Evolutionary conservation across 2,329 filamentous ascomycete species (phyloP), one percentile per base, ranked within the genome.

Genomic region (Penicillium sumatraense): DNA sequence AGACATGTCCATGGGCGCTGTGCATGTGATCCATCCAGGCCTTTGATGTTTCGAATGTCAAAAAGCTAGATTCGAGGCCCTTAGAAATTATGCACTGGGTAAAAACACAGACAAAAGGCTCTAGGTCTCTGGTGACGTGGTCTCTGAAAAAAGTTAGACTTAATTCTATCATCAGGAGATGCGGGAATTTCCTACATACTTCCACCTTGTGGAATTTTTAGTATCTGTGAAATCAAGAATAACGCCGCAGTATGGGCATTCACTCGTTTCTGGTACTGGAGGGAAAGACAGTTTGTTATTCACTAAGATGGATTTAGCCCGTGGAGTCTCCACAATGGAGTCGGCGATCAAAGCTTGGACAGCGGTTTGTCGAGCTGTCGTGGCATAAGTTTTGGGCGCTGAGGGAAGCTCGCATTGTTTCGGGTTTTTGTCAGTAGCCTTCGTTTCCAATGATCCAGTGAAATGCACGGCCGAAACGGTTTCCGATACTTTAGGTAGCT

Each of bases 1-100:
- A 68, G 56, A 42, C 52, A 60, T 68, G 52, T 48, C 66, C 66
- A 54, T 68, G 66, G 53, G 66, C 61, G 44, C 46, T 68, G 57
- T 67, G 60, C 54, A 57, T 57, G 54, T 57, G 54, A 18, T 45
- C 41, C 29, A 27, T 23, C 54, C 54, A 57, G 50, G 49, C 50
- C 46, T 52, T 52, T 21, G 54, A 57, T 24, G 54, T 57, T 49
- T 57, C 54, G 31, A 57, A 57, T 50, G 54, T 57, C n/a, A 49
- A 42, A n/a, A 45, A 45, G 24, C 49, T 50, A 31, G 38, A n/a
- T 20, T 16, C 45, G 21, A 49, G 54, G 49, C 24, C 26, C 49
- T 49, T 57, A 21, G 13, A 57, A 27, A n/a, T n/a, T n/a, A n/a
- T n/a, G 54, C 54, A 57, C 29, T 49, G 49, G 29, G 54, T 18